A percentile compares a stretch with the other conserved stretches of the same genome.
Evolutionary conservation across 208 protist genomes (phyloP).

Genomic region (Trypanosoma caninum): DNA sequence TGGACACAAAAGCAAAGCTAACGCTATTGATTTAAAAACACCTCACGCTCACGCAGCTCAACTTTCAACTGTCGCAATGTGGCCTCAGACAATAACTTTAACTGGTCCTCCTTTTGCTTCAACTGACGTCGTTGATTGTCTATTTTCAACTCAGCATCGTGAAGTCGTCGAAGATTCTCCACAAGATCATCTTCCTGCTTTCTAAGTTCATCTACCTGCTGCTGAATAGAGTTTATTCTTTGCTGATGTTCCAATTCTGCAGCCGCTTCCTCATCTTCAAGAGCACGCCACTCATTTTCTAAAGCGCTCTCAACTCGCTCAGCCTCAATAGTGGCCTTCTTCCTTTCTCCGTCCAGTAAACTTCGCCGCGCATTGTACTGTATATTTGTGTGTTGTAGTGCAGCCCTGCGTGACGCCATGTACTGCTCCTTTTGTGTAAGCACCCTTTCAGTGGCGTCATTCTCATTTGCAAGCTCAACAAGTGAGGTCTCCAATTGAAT

Average conservation of each 20-base stretch:
- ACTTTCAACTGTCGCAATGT: slow-evolving; percentile 28
- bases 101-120: slow-evolving; percentile 20
- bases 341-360: slow-evolving; percentile 6
- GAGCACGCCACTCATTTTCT: slow-evolving; percentile 26
- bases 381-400: slow-evolving; percentile 19
- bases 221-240: slow-evolving; percentile 23
- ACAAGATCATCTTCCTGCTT: slow-evolving; percentile 19
- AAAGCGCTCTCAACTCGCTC: slow-evolving; percentile 25
- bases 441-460: slow-evolving; percentile 25
- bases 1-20: slow-evolving; percentile 5
- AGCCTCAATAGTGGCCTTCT: slow-evolving; percentile 15
- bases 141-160: slow-evolving; percentile 24
- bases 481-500: slow-evolving; percentile 38
- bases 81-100: slow-evolving; percentile 19
- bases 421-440: slow-evolving; percentile 26
- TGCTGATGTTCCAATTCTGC: slow-evolving; percentile 22
- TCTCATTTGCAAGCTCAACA: slow-evolving; percentile 35
- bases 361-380: not conserved
- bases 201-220: slow-evolving; percentile 18
- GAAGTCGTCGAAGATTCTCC: slow-evolving; percentile 23
- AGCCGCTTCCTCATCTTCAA: slow-evolving; percentile 19
- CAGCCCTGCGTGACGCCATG: slow-evolving; percentile 15
- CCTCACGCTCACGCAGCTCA: slow-evolving; percentile 25
- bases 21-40: slow-evolving; percentile 11
- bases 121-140: slow-evolving; percentile 23